Percentiles rank a stretch among this genome's conserved stretches.
These are phyloP conservation scores for Paramecium biaurelia DNA, from an alignment of 73 alveolate genomes.

Conservation along the genomic window DNA sequence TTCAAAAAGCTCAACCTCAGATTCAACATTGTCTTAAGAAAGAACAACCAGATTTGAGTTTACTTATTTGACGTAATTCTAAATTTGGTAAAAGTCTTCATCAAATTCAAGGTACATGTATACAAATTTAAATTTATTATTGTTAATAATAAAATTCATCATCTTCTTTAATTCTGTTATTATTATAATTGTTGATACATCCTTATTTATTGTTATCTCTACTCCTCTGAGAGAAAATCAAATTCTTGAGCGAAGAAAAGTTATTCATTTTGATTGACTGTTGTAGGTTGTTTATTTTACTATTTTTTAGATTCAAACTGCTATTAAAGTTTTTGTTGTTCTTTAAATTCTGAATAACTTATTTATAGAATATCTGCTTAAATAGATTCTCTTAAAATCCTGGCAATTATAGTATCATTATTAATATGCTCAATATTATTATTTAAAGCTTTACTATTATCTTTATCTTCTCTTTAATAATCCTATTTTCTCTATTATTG, in stretches of 20 bases:
- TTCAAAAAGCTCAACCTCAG: not conserved
- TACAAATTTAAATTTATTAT: not conserved
- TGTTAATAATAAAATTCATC: not conserved
- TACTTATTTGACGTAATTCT: not conserved
- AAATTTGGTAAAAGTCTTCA: slow-evolving; percentile 25
- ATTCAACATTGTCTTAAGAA: not conserved
- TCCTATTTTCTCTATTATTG: not conserved
- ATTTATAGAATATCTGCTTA: not conserved
- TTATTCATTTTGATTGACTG: no score
- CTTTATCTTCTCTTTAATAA: not conserved
- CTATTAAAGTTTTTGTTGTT: not conserved
- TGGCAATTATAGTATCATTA: not conserved
- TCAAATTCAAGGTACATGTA: slow-evolving; percentile 34
- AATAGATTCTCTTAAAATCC: not conserved
- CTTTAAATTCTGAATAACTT: not conserved
- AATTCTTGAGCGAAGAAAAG: not conserved
- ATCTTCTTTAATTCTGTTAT: not conserved
- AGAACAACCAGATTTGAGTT: not conserved
- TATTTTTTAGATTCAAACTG: not conserved
- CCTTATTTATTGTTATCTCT: not conserved
- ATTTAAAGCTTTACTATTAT: not conserved
- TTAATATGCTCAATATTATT: not conserved
- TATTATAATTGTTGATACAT: no score
- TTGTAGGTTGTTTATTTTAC: not conserved
- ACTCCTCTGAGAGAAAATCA: not conserved